A percentile compares a stretch with the other conserved stretches of the same genome.
These are phyloP conservation scores for Auxenochlorella pyrenoidosa DNA, from an alignment of 139 green algal genomes.

Conservation along the genomic window DNA sequence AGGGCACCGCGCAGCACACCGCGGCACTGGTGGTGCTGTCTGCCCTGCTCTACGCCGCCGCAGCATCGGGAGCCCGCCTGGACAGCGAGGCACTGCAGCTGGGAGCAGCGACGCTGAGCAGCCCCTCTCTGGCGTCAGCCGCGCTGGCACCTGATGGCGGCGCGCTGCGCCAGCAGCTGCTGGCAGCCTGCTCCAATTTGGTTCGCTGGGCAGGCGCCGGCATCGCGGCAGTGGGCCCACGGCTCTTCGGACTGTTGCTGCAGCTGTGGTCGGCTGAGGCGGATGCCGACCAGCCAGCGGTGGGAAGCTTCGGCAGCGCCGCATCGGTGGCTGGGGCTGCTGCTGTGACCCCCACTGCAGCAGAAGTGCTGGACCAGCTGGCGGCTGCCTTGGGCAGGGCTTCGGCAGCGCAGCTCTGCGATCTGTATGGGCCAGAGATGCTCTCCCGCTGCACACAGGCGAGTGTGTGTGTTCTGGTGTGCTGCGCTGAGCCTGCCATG, in stretches of 20 bases:
- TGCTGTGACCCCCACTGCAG: slow-evolving; percentile 2
- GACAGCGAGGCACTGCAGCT: slow-evolving; percentile 40
- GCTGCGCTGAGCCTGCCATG: background rate
- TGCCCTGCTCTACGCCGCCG: slow-evolving; percentile 64
- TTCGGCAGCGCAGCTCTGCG: slow-evolving; percentile 38
- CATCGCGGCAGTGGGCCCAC: background rate
- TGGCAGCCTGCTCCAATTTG: slow-evolving; percentile 18
- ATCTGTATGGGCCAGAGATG: slow-evolving; percentile 42
- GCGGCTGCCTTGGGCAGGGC: slow-evolving; percentile 32
- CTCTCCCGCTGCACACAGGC: slow-evolving; percentile 3
- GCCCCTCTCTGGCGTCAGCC: background rate
- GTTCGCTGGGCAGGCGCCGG: background rate
- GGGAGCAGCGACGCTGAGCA: slow-evolving; percentile 6
- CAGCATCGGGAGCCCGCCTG: slow-evolving; percentile 16
- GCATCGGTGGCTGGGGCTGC: background rate
- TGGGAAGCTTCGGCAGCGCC: background rate
- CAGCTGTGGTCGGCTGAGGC: background rate
- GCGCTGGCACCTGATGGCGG: background rate
- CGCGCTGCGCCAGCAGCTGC: slow-evolving; percentile 6
- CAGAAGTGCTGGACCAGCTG: slow-evolving; percentile 34
- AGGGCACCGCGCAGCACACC: slow-evolving; percentile 48
- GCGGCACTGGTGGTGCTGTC: slow-evolving; percentile 76
- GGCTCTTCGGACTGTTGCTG: slow-evolving; percentile 22
- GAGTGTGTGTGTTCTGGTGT: background rate
- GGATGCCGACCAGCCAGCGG: background rate